phyloP scores from a whole-genome alignment of 2,329 filamentous ascomycete species.

The Cladosporium sp. region DNA sequence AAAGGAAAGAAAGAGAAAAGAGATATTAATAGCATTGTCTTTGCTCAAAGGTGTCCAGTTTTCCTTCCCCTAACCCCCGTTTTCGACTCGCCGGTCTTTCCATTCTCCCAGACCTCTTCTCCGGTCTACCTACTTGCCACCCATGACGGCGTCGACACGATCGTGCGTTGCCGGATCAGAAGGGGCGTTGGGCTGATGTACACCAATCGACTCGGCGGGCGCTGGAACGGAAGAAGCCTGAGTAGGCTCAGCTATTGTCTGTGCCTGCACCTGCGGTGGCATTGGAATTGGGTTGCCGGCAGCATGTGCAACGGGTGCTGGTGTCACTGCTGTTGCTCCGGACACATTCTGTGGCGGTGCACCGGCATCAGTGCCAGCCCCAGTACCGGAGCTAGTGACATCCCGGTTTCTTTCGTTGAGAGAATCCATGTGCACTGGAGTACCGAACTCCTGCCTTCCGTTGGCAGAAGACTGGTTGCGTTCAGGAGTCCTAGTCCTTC shows the following conservation, averaged over 20 bases:
- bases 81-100: neutral
- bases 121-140: conserved; percentile 1
- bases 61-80: neutral
- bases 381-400: neutral
- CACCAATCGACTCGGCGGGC: neutral
- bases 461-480: conserved; percentile 33
- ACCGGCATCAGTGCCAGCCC: neutral
- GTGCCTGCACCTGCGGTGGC: neutral
- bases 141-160: conserved; percentile 13
- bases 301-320: neutral
- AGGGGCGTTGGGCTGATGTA: neutral
- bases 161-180: conserved; percentile 7
- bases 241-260: neutral
- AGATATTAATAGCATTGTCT: conserved; percentile 14
- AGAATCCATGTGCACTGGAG: conserved; percentile 11
- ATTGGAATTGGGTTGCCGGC: neutral
- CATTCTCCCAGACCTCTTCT: neutral
- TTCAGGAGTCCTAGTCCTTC: conserved; percentile 40
- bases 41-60: conserved; percentile 13
- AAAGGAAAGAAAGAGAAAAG: neutral
- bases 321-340: neutral
- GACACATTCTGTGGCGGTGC: neutral
- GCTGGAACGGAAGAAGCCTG: neutral
- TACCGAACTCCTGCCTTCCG: conserved; percentile 17
- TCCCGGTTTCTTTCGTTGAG: neutral